Evolutionary conservation across 1,284 basidiomycete species (phyloP).

Genomic region (Golubevia pallescens): DNA sequence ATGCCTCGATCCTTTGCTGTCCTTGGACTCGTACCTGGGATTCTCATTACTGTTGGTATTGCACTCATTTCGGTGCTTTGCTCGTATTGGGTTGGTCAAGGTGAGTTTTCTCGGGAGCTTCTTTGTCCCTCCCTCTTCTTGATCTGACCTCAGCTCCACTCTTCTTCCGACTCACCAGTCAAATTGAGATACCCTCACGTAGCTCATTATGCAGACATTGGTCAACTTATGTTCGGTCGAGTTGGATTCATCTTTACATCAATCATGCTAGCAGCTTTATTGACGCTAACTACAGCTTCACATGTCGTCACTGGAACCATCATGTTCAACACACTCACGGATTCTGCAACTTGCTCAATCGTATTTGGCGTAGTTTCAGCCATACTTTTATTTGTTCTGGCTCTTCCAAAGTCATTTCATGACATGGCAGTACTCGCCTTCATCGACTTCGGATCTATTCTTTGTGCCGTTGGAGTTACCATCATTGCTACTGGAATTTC

Average conservation of each 20-base stretch:
- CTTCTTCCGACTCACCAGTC: slow-evolving; percentile 10
- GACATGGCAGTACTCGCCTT: slow-evolving; percentile 25
- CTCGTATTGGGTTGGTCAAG: slow-evolving; percentile 33
- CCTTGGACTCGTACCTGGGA: slow-evolving; percentile 43
- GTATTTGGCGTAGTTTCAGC: slow-evolving; percentile 45
- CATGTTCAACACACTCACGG: slow-evolving; percentile 35
- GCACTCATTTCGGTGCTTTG: slow-evolving; percentile 46
- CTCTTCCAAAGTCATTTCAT: background rate
- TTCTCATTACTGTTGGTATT: slow-evolving; percentile 32
- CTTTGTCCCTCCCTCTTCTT: background rate
- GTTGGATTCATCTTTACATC: slow-evolving; percentile 43
- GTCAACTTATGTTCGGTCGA: slow-evolving; percentile 35
- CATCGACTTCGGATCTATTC: slow-evolving; percentile 47
- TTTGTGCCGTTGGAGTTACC: slow-evolving; percentile 40
- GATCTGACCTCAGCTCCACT: background rate
- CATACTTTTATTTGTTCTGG: slow-evolving; percentile 23
- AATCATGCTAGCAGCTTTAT: slow-evolving; percentile 9
- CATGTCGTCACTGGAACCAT: slow-evolving; percentile 51
- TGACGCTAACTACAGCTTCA: slow-evolving; percentile 26
- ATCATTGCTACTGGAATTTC: slow-evolving; percentile 48
- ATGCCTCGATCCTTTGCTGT: slow-evolving; percentile 40
- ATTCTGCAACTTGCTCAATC: slow-evolving; percentile 36
- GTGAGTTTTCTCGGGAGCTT: background rate
- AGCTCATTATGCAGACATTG: slow-evolving; percentile 37
- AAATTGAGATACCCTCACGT: slow-evolving; percentile 42